phyloP scores from a whole-genome alignment of 2,329 filamentous ascomycete genomes.

The Colletotrichum sp. region DNA sequence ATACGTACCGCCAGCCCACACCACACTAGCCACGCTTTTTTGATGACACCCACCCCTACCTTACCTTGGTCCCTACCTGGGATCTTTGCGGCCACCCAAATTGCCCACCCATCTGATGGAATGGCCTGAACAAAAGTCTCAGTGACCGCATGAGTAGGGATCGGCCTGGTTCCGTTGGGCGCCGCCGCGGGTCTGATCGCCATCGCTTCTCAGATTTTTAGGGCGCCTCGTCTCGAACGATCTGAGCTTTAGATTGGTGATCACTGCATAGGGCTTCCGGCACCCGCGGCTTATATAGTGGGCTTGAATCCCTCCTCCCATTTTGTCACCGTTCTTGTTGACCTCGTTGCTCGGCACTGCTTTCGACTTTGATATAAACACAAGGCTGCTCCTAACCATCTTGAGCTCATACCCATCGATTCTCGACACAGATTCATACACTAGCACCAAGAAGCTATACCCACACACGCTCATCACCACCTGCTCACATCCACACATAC shows the following conservation, averaged over 20 bases:
- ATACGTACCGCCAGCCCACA: neutral
- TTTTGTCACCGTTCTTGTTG: neutral
- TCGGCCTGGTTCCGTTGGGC: conserved; percentile 20
- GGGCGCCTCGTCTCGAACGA: conserved; percentile 13
- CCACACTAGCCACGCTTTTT: neutral
- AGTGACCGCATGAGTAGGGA: conserved; percentile 12
- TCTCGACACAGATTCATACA: neutral
- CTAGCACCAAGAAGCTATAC: neutral
- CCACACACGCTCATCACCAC: neutral
- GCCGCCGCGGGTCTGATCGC: conserved; percentile 16
- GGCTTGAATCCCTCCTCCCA: neutral
- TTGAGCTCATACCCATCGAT: neutral
- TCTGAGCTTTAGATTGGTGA: conserved; percentile 18
- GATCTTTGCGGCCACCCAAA: neutral
- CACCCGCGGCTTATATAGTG: conserved; percentile 18
- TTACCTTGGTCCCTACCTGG: neutral
- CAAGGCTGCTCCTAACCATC: neutral
- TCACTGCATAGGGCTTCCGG: conserved; percentile 18
- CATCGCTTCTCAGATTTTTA: conserved; percentile 9
- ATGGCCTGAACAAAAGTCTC: neutral
- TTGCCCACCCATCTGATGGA: neutral
- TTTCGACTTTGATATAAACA: neutral
- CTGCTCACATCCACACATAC: neutral
- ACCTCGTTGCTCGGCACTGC: neutral
- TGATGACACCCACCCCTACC: neutral